These are phyloP conservation scores for Euptelea pleiosperma DNA, from an alignment of 164 flowering plant species.

Conservation along the genomic window DNA sequence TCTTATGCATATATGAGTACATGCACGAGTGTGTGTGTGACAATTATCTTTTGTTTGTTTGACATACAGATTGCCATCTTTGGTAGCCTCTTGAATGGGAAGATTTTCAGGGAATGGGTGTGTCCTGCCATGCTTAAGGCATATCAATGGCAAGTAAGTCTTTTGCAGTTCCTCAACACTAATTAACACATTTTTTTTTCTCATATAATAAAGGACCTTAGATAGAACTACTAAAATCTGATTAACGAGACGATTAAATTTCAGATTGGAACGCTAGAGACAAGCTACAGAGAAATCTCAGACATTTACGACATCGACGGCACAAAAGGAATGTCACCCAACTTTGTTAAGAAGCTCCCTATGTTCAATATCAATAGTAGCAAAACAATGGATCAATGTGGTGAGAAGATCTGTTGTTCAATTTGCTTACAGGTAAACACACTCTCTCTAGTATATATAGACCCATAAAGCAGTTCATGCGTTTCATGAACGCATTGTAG, in stretches of 20 bases:
- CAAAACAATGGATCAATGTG: constrained; percentile 1
- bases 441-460: too few relatives aligned
- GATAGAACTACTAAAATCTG: not conserved
- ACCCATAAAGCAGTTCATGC: too few relatives aligned
- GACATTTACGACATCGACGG: constrained; percentile 50
- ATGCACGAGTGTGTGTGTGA: too few relatives aligned
- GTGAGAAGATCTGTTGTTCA: constrained; percentile 36
- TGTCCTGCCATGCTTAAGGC: constrained; percentile 72
- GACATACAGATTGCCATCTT: constrained; percentile 51
- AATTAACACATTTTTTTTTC: not conserved
- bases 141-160: constrained; percentile 72
- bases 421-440: constrained; percentile 66
- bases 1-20: too few relatives aligned
- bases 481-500: too few relatives aligned
- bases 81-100: constrained; percentile 64
- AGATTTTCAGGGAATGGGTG: constrained; percentile 72
- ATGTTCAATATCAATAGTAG: constrained; percentile 12
- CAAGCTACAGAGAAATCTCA: constrained; percentile 35
- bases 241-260: not conserved
- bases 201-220: too few relatives aligned
- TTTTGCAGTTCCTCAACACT: too few relatives aligned
- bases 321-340: constrained; percentile 40
- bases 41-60: not conserved
- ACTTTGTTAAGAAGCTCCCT: constrained; percentile 45
- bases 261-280: constrained; percentile 45